Evolutionary conservation across 139 green algal genomes (phyloP), one percentile per base, ranked within the genome.

Genomic region (Volvox reticuliferus): DNA sequence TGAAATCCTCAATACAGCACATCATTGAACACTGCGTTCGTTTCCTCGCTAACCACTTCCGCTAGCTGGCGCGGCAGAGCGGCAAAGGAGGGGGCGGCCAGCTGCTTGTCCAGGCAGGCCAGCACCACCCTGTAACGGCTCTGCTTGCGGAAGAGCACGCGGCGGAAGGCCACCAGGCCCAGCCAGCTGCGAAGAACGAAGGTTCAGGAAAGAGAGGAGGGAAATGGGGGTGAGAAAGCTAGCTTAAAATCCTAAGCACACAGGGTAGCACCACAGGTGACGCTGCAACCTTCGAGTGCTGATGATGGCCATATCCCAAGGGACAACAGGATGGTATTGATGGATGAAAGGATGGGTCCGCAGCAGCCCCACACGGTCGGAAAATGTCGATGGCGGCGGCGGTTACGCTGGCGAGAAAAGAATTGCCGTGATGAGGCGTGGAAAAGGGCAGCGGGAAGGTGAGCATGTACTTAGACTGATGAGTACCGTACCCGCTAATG

Each of bases 161-260:
- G 79, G 18, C 87, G 76, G 87, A 97, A 98, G 12, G 97, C 97
- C 18, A 86, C 86, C 19, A 98, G 91, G 26, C 95, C 96, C 79
- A 98, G 93, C 94, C 94, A 98, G 24, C 93, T 89, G 85, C 2
- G 63, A 32, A 35, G 16, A 36, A 19, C 17, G 5, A 6, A 32
- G 33, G 33, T 28, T 26, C 17, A 32, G 32, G 30, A 16, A 30
- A 19, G 76, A 62, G 21, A 82, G 18, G 33, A 62, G 76, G 30
- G 18, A 62, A 55, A 73, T 73, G 16, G 6, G 65, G 2, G 65
- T 24, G 65, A 73, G 65, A 16, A 12, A 24, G 21, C 65, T 24
- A 28, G 62, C 62, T 24, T 17, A 19, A 19, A 24, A 69, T 69
- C 12, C 36, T 22, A 1, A 16, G 36, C 30, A 26, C 18, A 35